Percentiles rank a stretch among this genome's conserved stretches.
phyloP scores from a whole-genome alignment of 495 filamentous ascomycete genomes.

The Annulohypoxylon bovei region DNA sequence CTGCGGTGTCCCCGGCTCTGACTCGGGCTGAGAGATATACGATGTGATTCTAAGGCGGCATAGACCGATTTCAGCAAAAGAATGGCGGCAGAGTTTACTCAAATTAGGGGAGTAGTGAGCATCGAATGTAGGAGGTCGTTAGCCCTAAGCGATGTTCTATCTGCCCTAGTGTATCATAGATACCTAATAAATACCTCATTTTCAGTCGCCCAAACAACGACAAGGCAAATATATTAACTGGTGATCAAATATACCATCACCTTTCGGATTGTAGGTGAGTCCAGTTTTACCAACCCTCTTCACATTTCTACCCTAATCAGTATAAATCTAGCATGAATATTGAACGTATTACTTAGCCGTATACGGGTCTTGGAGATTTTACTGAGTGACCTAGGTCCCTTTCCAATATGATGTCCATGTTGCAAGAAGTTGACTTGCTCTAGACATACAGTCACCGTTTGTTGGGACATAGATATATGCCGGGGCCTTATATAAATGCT shows the following conservation, averaged over 20 bases:
- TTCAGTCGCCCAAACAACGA: background rate
- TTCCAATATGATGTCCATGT: too few species aligned
- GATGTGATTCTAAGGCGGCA: background rate
- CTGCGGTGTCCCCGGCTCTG: background rate
- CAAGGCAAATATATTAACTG: background rate
- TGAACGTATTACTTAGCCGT: too few species aligned
- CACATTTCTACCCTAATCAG: background rate
- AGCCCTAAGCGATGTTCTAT: background rate
- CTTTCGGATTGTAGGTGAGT: background rate
- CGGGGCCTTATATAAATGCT: too few species aligned
- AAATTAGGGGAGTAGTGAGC: background rate
- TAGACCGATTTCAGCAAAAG: constrained; percentile 15
- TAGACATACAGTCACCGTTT: too few species aligned
- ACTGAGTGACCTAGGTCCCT: too few species aligned
- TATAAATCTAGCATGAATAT: too few species aligned
- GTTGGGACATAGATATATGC: too few species aligned
- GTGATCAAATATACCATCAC: background rate
- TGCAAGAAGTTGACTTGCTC: too few species aligned
- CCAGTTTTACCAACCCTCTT: background rate
- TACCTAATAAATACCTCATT: background rate
- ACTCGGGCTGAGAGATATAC: background rate
- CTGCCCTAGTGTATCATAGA: constrained; percentile 2
- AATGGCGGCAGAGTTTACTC: background rate
- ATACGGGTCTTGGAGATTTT: too few species aligned
- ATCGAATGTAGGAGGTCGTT: background rate